Conservation (phyloP, 1,139 yeast species). For the Blastobotrys buckinghamii region DNA sequence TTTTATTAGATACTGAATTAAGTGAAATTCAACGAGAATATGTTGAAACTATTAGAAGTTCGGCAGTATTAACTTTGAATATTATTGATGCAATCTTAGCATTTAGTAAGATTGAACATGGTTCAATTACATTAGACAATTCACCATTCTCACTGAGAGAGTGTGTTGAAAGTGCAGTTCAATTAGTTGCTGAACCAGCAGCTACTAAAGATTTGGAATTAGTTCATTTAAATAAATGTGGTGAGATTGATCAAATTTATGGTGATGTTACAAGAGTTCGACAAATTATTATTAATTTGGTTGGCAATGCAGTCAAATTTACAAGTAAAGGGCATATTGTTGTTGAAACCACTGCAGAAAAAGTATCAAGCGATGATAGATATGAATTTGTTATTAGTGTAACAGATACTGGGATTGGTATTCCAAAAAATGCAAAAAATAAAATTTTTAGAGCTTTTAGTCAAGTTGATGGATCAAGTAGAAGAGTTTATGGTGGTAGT, state of each 20-base stretch:
- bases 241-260: constrained; percentile 39
- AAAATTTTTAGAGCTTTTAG: constrained; percentile 56
- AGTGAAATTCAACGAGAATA: constrained; percentile 47
- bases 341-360: constrained; percentile 38
- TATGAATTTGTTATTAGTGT: constrained; percentile 43
- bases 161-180: constrained; percentile 49
- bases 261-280: constrained; percentile 51
- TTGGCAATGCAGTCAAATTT: constrained; percentile 55
- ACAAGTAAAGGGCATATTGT: constrained; percentile 45
- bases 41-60: constrained; percentile 48
- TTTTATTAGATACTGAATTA: constrained; percentile 46
- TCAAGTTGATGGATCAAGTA: constrained; percentile 56
- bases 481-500: constrained; percentile 54
- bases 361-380: constrained; percentile 34
- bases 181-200: constrained; percentile 49
- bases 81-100: constrained; percentile 55
- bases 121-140: constrained; percentile 44
- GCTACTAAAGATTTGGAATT: constrained; percentile 43
- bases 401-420: constrained; percentile 59
- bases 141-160: constrained; percentile 47
- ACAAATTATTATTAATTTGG: constrained; percentile 49
- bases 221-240: constrained; percentile 43
- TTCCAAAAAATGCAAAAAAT: constrained; percentile 43
- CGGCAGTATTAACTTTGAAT: constrained; percentile 49
- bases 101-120: constrained; percentile 53